Conservation (phyloP, 2,329 filamentous ascomycete species). For the Fusarium veterinarium region DNA sequence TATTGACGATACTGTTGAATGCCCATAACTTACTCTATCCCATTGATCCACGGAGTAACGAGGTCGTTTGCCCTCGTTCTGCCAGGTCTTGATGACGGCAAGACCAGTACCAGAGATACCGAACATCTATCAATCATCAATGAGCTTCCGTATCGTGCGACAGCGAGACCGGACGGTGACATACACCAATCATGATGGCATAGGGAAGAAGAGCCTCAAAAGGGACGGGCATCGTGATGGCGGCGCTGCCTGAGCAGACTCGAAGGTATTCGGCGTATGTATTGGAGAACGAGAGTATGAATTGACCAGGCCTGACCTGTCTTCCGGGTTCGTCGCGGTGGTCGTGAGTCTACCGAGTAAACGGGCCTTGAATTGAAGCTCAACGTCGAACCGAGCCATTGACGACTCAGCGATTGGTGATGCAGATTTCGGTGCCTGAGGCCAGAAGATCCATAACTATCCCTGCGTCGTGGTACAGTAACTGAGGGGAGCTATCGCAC, state of each 20-base stretch:
- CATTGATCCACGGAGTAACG: slow-evolving; percentile 72
- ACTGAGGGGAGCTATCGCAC: not conserved
- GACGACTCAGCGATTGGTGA: slow-evolving; percentile 46
- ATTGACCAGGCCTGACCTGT: slow-evolving; percentile 42
- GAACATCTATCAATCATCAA: slow-evolving; percentile 65
- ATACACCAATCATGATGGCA: slow-evolving; percentile 71
- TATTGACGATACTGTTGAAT: not conserved
- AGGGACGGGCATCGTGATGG: slow-evolving; percentile 66
- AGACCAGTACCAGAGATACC: slow-evolving; percentile 69
- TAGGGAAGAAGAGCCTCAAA: slow-evolving; percentile 74
- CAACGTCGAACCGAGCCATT: slow-evolving; percentile 43
- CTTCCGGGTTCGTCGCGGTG: slow-evolving; percentile 29
- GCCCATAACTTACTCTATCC: slow-evolving; percentile 64
- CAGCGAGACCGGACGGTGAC: slow-evolving; percentile 42
- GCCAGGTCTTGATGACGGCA: slow-evolving; percentile 65
- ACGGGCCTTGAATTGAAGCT: slow-evolving; percentile 46
- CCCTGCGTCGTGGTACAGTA: slow-evolving; percentile 36
- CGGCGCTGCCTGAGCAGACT: slow-evolving; percentile 50
- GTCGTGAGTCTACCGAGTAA: slow-evolving; percentile 36
- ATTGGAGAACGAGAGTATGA: slow-evolving; percentile 23
- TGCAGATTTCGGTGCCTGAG: slow-evolving; percentile 42
- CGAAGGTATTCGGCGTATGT: slow-evolving; percentile 15
- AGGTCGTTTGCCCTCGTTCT: slow-evolving; percentile 70
- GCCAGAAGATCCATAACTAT: slow-evolving; percentile 20
- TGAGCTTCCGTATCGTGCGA: slow-evolving; percentile 39